phyloP scores from a whole-genome alignment of 257 asterid genomes.

The Salvia splendens region DNA sequence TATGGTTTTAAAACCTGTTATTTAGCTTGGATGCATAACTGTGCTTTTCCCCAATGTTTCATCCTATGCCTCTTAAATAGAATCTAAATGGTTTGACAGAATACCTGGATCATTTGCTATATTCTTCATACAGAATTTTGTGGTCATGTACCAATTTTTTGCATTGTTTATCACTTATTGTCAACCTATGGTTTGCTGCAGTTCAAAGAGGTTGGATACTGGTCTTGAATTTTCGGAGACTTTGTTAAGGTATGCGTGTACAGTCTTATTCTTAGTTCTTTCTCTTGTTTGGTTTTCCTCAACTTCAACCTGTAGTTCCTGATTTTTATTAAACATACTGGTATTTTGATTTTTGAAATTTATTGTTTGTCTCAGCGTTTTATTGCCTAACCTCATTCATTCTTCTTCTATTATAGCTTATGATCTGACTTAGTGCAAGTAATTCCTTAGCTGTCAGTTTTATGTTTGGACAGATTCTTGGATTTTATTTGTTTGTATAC shows the following conservation, averaged over 20 bases:
- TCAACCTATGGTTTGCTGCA: slow-evolving; percentile 42
- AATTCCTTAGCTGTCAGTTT: slow-evolving; percentile 1
- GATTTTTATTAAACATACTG: not conserved
- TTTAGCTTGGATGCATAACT: not conserved
- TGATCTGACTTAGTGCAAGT: not conserved
- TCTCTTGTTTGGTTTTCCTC: slow-evolving; percentile 10
- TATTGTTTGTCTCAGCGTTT: not conserved
- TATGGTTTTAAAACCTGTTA: slow-evolving; percentile 10
- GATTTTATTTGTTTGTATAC: slow-evolving; percentile 5
- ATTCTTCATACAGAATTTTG: slow-evolving; percentile 16
- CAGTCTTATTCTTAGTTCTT: slow-evolving; percentile 8
- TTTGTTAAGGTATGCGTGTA: slow-evolving; percentile 54
- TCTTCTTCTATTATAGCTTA: not conserved
- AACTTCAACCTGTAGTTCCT: not conserved
- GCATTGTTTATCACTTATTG: slow-evolving; percentile 27
- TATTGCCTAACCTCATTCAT: not conserved
- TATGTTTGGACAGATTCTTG: slow-evolving; percentile 8
- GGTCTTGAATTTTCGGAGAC: slow-evolving; percentile 46
- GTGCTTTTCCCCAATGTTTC: not conserved
- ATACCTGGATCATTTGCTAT: slow-evolving; percentile 13
- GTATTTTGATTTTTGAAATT: slow-evolving; percentile 10
- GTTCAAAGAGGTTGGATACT: slow-evolving; percentile 51
- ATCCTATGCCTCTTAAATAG: slow-evolving; percentile 3
- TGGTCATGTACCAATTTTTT: slow-evolving; percentile 20
- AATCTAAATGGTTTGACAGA: slow-evolving; percentile 6